phyloP scores from a whole-genome alignment of 2,329 filamentous ascomycete species.

The Diaporthe ilicicola region DNA sequence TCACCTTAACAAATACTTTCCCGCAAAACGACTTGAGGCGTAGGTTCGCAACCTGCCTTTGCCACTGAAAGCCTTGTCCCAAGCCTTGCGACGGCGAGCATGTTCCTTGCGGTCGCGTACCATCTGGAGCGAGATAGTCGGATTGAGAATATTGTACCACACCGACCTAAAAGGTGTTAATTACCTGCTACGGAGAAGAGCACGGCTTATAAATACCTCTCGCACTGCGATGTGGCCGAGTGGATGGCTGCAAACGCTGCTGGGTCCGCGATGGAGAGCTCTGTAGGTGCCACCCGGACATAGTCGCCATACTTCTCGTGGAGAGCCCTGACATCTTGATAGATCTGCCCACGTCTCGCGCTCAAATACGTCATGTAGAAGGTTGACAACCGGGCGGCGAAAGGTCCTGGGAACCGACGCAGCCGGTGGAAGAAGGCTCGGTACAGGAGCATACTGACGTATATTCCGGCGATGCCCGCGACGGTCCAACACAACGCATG shows the following conservation, averaged over 20 bases:
- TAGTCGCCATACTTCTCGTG: constrained; percentile 36
- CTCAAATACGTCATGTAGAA: constrained; percentile 35
- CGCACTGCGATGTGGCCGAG: constrained; percentile 40
- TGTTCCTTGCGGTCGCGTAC: constrained; percentile 44
- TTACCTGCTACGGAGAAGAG: too few relatives aligned
- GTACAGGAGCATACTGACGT: constrained; percentile 37
- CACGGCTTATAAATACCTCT: too few relatives aligned
- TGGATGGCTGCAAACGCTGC: constrained; percentile 42
- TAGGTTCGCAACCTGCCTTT: constrained; percentile 35
- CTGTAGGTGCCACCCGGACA: constrained; percentile 40
- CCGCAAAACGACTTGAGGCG: neutral
- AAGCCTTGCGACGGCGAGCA: constrained; percentile 43
- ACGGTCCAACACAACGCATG: constrained; percentile 10
- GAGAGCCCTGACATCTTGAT: constrained; percentile 36
- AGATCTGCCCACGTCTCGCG: constrained; percentile 37
- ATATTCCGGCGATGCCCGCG: constrained; percentile 29
- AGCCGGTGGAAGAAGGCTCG: constrained; percentile 36
- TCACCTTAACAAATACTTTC: neutral
- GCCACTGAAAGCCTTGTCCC: constrained; percentile 44
- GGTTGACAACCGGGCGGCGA: constrained; percentile 33
- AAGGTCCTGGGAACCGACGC: constrained; percentile 11
- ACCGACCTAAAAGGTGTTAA: too few relatives aligned
- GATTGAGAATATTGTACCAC: constrained; percentile 45
- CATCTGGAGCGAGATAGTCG: constrained; percentile 42
- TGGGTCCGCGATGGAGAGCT: constrained; percentile 44